Conservation (phyloP, 352 stramenopile species). For the Globisporangium ultimum region DNA sequence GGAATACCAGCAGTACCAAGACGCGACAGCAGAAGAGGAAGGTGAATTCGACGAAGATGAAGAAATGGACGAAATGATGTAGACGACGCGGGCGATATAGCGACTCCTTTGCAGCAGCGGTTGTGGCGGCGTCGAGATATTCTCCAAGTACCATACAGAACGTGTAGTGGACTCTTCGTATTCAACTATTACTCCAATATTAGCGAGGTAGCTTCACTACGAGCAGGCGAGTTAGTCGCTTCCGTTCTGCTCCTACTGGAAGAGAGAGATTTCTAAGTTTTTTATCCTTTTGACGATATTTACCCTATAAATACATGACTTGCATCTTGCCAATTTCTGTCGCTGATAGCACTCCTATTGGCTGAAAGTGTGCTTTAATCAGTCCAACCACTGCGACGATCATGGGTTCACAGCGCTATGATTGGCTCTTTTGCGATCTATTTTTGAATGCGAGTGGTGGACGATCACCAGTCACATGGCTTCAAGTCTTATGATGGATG, state of each 20-base stretch:
- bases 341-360: slow-evolving; percentile 10
- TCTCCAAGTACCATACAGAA: slow-evolving; percentile 56
- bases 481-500: slow-evolving; percentile 3
- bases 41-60: slow-evolving; percentile 96
- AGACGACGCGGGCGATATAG: slow-evolving; percentile 34
- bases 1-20: slow-evolving; percentile 99
- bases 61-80: slow-evolving; percentile 93
- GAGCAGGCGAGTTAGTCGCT: slow-evolving; percentile 56
- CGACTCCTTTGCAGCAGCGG: not conserved
- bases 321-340: slow-evolving; percentile 18
- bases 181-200: slow-evolving; percentile 22
- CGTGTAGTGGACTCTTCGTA: slow-evolving; percentile 32
- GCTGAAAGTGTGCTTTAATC: not conserved
- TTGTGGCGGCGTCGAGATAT: slow-evolving; percentile 34
- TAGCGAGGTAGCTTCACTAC: slow-evolving; percentile 63
- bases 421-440: slow-evolving; percentile 12
- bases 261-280: slow-evolving; percentile 54
- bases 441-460: too few relatives aligned
- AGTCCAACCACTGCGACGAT: not conserved
- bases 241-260: slow-evolving; percentile 35
- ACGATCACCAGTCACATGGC: not conserved
- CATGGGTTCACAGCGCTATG: slow-evolving; percentile 1
- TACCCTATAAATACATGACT: slow-evolving; percentile 33
- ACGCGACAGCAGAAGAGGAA: slow-evolving; percentile 98
- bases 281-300: slow-evolving; percentile 61